A percentile compares a stretch with the other conserved stretches of the same genome.
Conservation (phyloP, 2,329 filamentous ascomycete genomes). For the Aspergillus intermedius region DNA sequence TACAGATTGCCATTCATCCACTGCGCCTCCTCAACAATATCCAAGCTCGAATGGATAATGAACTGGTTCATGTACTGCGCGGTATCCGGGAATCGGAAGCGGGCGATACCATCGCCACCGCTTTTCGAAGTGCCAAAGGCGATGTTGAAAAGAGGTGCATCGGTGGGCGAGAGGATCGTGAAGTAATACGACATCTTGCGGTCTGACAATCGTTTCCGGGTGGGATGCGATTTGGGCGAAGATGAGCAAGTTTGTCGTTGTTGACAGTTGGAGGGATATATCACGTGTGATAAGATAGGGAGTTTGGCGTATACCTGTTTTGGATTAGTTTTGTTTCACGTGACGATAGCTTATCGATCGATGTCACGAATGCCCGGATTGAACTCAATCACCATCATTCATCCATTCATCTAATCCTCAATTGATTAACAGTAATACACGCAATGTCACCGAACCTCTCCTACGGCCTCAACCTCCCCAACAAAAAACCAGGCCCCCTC, state of each 20-base stretch:
- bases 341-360: neutral
- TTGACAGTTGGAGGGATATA: no score
- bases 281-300: no score
- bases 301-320: no score
- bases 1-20: slow-evolving; percentile 84
- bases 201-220: no score
- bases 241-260: no score
- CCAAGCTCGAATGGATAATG: slow-evolving; percentile 86
- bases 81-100: slow-evolving; percentile 83
- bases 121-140: slow-evolving; percentile 96
- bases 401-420: neutral
- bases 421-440: neutral
- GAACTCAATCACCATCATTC: neutral
- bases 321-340: neutral
- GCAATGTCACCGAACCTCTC: slow-evolving; percentile 29
- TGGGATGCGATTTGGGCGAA: no score
- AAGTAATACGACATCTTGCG: slow-evolving; percentile 93
- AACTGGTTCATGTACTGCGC: slow-evolving; percentile 95
- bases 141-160: slow-evolving; percentile 93
- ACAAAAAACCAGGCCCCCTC: slow-evolving; percentile 23
- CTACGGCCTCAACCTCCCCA: slow-evolving; percentile 38
- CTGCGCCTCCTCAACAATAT: slow-evolving; percentile 93
- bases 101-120: slow-evolving; percentile 84
- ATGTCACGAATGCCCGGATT: neutral
- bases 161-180: slow-evolving; percentile 87